Base-by-base conservation (phyloP, 164 flowering plant species). In the Stephania cephalantha region DNA sequence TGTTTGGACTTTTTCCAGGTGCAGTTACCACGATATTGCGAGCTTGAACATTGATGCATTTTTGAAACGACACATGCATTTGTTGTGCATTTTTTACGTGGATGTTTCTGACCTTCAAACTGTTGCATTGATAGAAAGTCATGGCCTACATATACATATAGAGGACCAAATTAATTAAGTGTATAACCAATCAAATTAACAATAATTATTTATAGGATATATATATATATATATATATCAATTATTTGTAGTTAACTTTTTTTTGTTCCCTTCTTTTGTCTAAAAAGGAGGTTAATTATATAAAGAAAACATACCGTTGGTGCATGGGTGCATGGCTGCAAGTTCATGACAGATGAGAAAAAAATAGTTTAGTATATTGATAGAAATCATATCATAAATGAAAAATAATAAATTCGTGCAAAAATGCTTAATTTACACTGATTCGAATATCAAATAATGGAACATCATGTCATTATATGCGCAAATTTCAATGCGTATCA, bases 251-350 rank as follows among this genome's bases (percentile, higher is more conserved):
- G 64, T 58, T 18, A 58, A 58, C 5, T 35, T 35, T 35, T 35
- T 58, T 12, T 15, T n/a, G 5, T 58, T 35, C 25, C 25, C 25
- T 35, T 35, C 4, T 0, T 35, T 35, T 35, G 42, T 35, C 4
- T 35, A 35, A 35, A 35, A 35, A 2, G 42, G 42, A 2, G 1
- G 31, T 35, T 42, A 22, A 6, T 25, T 25, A 25, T 25, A 25
- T 11, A 71, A 13, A 3, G 3, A 68, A 4, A 25, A 80, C 86
- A 11, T 90, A 95, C 97, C 84, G 97, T 94, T 46, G 98, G 98
- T 4, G 94, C 98, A 18, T 75, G 69, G 77, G 76, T 87, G 88
- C 98, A 95, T 9, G 89, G 89, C 98, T 95, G 93, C 85, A 83
- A 77, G 79, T 25, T 11, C 81, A 80, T 7, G 68, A 35, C 1